phyloP scores from a whole-genome alignment of 2,329 filamentous ascomycete species.

The Monilinia polystroma region DNA sequence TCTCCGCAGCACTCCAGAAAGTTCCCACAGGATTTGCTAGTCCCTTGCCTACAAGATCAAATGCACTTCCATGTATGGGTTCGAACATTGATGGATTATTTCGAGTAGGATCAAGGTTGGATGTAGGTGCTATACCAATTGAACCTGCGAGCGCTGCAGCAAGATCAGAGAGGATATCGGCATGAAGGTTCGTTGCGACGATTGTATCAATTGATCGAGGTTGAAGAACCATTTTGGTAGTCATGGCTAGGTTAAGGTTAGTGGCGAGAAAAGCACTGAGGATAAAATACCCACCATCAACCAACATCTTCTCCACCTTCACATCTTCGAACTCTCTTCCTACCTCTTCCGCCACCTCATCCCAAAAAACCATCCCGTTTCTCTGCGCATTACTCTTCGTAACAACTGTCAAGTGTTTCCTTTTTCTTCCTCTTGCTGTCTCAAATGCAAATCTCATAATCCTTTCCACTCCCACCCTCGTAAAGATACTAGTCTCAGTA shows the following conservation, averaged over 20 bases:
- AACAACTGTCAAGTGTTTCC: constrained; percentile 60
- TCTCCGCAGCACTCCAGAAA: constrained; percentile 58
- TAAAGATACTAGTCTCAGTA: constrained; percentile 64
- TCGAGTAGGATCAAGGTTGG: constrained; percentile 62
- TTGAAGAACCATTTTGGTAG: constrained; percentile 55
- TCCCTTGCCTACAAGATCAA: constrained; percentile 58
- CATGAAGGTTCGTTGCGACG: constrained; percentile 61
- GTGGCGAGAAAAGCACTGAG: not conserved
- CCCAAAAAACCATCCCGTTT: constrained; percentile 68
- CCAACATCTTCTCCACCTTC: constrained; percentile 49
- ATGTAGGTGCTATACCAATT: constrained; percentile 70
- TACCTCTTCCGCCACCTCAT: constrained; percentile 58
- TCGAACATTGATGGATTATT: constrained; percentile 59
- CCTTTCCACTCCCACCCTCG: constrained; percentile 57
- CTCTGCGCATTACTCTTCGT: constrained; percentile 66
- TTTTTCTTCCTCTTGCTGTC: constrained; percentile 50
- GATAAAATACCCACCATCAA: constrained; percentile 21
- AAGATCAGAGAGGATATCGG: constrained; percentile 69
- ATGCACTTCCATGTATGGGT: constrained; percentile 59
- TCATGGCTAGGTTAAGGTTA: constrained; percentile 37
- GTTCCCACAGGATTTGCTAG: constrained; percentile 58
- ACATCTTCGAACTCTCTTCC: constrained; percentile 65
- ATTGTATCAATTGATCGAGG: constrained; percentile 60
- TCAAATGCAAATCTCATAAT: constrained; percentile 64
- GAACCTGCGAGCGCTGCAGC: constrained; percentile 68